phyloP scores from a whole-genome alignment of 2,329 filamentous ascomycete genomes.

The Fusarium temperatum region DNA sequence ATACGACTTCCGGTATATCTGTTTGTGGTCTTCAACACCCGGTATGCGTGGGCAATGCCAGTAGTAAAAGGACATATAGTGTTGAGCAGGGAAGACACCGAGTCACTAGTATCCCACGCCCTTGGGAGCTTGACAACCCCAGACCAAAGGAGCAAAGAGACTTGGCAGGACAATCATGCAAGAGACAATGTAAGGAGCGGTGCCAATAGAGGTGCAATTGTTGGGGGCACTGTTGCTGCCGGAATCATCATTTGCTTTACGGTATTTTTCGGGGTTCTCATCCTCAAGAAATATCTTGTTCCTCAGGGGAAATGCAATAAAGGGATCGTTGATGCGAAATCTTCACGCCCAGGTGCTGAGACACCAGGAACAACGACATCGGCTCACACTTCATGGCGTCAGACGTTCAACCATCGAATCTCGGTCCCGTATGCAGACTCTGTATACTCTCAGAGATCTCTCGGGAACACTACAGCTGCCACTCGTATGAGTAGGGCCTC shows the following conservation, averaged over 20 bases:
- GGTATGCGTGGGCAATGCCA: slow-evolving; percentile 15
- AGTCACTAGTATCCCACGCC: neutral
- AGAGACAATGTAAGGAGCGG: neutral
- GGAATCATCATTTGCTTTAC: slow-evolving; percentile 26
- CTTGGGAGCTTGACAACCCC: neutral
- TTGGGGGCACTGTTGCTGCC: slow-evolving; percentile 31
- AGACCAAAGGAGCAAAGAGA: neutral
- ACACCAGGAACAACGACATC: neutral
- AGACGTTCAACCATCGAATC: slow-evolving; percentile 25
- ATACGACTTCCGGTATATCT: slow-evolving; percentile 5
- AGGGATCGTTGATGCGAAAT: neutral
- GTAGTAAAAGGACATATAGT: neutral
- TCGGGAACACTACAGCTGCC: slow-evolving; percentile 10
- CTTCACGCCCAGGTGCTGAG: neutral
- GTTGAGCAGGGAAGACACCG: slow-evolving; percentile 1
- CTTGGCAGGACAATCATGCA: neutral
- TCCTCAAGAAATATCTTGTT: slow-evolving; percentile 20
- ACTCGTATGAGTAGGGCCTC: neutral
- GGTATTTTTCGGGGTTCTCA: slow-evolving; percentile 29
- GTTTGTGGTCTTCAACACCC: neutral
- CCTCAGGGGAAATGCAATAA: neutral
- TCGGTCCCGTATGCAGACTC: slow-evolving; percentile 16
- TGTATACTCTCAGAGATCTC: slow-evolving; percentile 27
- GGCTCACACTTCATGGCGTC: slow-evolving; percentile 1
- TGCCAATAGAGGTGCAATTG: slow-evolving; percentile 21